Conservation (phyloP, 208 protist genomes). For the Tritrichomonas foetus region DNA sequence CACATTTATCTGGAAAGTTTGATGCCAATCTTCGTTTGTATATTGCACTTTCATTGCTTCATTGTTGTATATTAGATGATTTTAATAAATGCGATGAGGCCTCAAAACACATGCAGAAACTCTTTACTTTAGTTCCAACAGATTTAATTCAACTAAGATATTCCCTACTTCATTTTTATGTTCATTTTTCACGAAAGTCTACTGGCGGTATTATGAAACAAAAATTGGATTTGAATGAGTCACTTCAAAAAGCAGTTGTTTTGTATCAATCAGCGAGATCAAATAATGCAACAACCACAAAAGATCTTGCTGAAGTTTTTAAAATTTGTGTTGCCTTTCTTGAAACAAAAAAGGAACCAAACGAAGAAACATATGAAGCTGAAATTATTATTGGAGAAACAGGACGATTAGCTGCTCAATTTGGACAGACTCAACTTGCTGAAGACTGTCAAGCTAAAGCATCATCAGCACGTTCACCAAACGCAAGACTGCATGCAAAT, state of each 20-base stretch:
- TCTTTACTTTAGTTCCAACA: slow-evolving; percentile 13
- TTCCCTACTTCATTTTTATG: neutral
- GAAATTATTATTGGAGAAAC: slow-evolving; percentile 39
- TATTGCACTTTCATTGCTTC: neutral
- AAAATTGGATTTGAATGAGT: slow-evolving; percentile 33
- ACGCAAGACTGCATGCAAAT: neutral
- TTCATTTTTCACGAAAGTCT: slow-evolving; percentile 18
- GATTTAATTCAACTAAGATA: neutral
- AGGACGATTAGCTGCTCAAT: neutral
- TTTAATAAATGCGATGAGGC: neutral
- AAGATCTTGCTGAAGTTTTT: neutral
- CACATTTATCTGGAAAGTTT: neutral
- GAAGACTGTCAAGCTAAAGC: neutral
- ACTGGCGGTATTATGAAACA: neutral
- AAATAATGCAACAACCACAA: neutral
- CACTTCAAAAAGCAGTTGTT: slow-evolving; percentile 16
- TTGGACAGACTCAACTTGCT: neutral
- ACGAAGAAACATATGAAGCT: neutral
- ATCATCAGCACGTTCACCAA: neutral
- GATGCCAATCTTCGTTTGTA: neutral
- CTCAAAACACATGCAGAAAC: neutral
- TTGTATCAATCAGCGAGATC: neutral
- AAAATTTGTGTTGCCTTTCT: neutral
- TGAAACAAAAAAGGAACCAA: neutral
- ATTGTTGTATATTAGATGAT: slow-evolving; percentile 37